Percentiles rank a stretch among this genome's conserved stretches.
Evolutionary conservation across 371 early-diverging fungal genomes (phyloP).

Genomic region (Gilbertella persicaria): DNA sequence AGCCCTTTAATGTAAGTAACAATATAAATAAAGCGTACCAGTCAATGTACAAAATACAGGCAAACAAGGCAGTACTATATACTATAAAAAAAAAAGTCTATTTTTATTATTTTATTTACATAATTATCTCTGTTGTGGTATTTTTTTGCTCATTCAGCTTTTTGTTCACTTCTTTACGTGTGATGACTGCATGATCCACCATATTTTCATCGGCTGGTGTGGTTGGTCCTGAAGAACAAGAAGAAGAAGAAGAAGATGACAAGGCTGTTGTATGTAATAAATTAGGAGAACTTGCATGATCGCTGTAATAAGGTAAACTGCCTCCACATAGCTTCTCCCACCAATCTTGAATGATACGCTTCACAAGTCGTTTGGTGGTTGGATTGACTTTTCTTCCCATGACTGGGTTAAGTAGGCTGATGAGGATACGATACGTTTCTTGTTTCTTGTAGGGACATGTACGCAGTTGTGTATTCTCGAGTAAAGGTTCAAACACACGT

Average conservation of each 20-base stretch:
- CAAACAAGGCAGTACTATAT: too few species aligned
- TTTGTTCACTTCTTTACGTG: constrained; percentile 12
- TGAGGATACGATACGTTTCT: constrained; percentile 48
- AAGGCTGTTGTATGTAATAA: constrained; percentile 1
- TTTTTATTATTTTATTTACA: too few species aligned
- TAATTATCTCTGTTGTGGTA: too few species aligned
- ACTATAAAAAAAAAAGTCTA: too few species aligned
- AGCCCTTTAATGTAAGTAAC: too few species aligned
- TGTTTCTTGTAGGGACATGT: constrained; percentile 53
- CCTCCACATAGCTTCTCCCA: constrained; percentile 29
- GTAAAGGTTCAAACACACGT: constrained; percentile 68
- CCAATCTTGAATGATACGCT: constrained; percentile 59
- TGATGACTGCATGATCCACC: constrained; percentile 12
- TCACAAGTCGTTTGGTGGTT: constrained; percentile 38
- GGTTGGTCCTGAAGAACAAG: constrained; percentile 6
- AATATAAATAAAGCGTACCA: too few species aligned
- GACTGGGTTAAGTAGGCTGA: constrained; percentile 38
- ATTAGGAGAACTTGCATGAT: constrained; percentile 5
- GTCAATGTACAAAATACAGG: too few species aligned
- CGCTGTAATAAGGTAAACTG: not conserved
- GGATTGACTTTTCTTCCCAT: constrained; percentile 37
- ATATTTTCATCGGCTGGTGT: constrained; percentile 11
- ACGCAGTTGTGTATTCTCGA: constrained; percentile 66
- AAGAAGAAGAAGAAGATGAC: constrained; percentile 6
- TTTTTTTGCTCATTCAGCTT: not conserved